These are phyloP conservation scores for Pichia cabralensis DNA, from an alignment of 805 yeast genomes.

Conservation along the genomic window DNA sequence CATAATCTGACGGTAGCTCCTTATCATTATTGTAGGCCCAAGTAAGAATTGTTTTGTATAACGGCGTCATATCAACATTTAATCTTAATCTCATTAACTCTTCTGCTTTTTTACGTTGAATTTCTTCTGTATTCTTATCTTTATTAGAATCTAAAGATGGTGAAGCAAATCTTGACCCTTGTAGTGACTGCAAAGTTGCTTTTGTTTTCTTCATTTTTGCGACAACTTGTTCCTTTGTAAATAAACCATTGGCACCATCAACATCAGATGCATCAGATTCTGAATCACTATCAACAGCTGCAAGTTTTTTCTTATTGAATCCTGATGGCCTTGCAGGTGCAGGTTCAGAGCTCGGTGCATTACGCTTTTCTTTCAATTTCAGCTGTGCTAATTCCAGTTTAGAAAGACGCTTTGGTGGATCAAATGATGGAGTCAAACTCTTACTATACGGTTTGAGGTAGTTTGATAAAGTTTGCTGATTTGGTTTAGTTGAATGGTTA, in stretches of 20 bases:
- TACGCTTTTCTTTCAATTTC: constrained; percentile 17
- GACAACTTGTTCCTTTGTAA: constrained; percentile 31
- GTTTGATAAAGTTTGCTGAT: constrained; percentile 5
- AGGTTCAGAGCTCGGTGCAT: constrained; percentile 20
- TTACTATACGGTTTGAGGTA: constrained; percentile 5
- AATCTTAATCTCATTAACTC: constrained; percentile 71
- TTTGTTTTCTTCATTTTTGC: constrained; percentile 20
- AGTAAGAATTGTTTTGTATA: constrained; percentile 55
- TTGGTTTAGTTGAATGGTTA: too few species aligned
- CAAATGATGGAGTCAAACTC: constrained; percentile 3
- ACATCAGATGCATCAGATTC: constrained; percentile 32
- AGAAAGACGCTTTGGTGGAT: constrained; percentile 17
- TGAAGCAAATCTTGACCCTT: constrained; percentile 14
- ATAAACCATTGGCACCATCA: constrained; percentile 26
- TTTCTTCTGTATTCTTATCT: constrained; percentile 11
- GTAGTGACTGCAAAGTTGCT: constrained; percentile 20
- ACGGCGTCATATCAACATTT: constrained; percentile 66
- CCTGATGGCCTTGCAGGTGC: constrained; percentile 48
- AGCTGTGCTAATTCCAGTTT: constrained; percentile 20
- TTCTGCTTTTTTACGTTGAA: constrained; percentile 47
- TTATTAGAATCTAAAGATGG: constrained; percentile 13
- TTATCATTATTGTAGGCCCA: constrained; percentile 63
- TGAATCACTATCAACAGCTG: constrained; percentile 16
- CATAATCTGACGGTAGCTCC: constrained; percentile 50
- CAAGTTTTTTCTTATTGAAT: constrained; percentile 26